Evolutionary conservation across 2,329 filamentous ascomycete genomes (phyloP).

Genomic region (Plectosphaerella sp.): DNA sequence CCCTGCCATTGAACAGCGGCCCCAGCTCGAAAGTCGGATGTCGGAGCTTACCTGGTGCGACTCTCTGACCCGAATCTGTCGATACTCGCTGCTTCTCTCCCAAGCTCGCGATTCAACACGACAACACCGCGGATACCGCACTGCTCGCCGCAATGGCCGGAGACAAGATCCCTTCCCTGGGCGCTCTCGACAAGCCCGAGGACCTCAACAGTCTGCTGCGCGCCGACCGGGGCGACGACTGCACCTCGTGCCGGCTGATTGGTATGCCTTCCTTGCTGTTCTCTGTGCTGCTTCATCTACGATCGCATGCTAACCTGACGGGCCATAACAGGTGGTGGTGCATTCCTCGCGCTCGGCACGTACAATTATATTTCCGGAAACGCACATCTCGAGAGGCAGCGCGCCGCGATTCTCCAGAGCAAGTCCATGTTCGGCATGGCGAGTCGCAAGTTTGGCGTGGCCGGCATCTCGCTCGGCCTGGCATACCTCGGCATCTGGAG

Average conservation of each 20-base stretch:
- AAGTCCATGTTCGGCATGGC: slow-evolving; percentile 69
- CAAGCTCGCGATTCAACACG: background rate
- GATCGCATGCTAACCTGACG: slow-evolving; percentile 2
- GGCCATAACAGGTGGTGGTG: slow-evolving; percentile 56
- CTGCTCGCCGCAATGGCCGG: slow-evolving; percentile 31
- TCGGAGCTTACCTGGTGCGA: slow-evolving; percentile 1
- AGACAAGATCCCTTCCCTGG: slow-evolving; percentile 45
- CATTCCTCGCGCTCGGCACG: slow-evolving; percentile 69
- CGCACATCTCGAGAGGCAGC: slow-evolving; percentile 63
- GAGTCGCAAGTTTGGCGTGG: slow-evolving; percentile 63
- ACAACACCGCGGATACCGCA: background rate
- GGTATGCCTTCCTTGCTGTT: slow-evolving; percentile 43
- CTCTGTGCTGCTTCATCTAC: background rate
- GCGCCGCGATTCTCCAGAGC: slow-evolving; percentile 62
- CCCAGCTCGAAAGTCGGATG: background rate
- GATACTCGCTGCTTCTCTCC: background rate
- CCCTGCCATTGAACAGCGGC: background rate
- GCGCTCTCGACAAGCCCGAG: slow-evolving; percentile 55
- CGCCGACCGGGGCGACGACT: slow-evolving; percentile 59
- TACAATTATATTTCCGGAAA: slow-evolving; percentile 77
- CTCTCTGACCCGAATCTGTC: background rate
- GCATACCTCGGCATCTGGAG: slow-evolving; percentile 69
- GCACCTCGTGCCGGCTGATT: slow-evolving; percentile 64
- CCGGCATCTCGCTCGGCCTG: slow-evolving; percentile 61
- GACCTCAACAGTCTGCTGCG: slow-evolving; percentile 55